Percentiles rank a stretch among this genome's conserved stretches.
phyloP scores from a whole-genome alignment of 306 rosid genomes.

The Prunus armeniaca region DNA sequence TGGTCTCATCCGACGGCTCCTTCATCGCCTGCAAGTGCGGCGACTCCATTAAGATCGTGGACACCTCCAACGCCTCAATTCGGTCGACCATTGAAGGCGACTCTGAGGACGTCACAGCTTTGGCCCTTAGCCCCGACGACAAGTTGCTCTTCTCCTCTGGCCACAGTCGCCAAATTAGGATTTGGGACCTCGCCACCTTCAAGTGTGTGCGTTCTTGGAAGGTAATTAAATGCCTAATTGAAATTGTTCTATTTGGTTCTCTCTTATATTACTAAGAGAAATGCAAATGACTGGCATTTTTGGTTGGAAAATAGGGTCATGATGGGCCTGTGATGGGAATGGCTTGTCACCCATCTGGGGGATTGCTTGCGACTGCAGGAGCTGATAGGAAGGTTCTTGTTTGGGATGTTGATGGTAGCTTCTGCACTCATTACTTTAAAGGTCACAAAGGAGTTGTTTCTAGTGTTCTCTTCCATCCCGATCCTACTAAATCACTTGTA shows the following conservation, averaged over 20 bases:
- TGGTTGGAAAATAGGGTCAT: slow-evolving; percentile 58
- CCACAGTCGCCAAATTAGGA: slow-evolving; percentile 81
- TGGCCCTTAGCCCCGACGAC: slow-evolving; percentile 68
- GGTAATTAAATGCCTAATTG: slow-evolving; percentile 40
- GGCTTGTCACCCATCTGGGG: slow-evolving; percentile 85
- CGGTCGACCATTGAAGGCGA: slow-evolving; percentile 68
- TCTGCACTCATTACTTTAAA: slow-evolving; percentile 84
- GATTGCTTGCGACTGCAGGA: slow-evolving; percentile 89
- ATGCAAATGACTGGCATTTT: neutral
- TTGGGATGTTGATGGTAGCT: slow-evolving; percentile 95
- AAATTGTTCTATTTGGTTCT: neutral
- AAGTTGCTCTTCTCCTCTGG: slow-evolving; percentile 66
- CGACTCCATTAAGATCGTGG: slow-evolving; percentile 75
- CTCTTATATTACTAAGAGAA: neutral
- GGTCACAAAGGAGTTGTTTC: slow-evolving; percentile 90
- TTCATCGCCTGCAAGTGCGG: slow-evolving; percentile 74
- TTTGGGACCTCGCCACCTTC: slow-evolving; percentile 76
- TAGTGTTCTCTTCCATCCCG: slow-evolving; percentile 71
- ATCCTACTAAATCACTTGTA: slow-evolving; percentile 66
- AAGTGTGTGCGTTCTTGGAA: slow-evolving; percentile 88
- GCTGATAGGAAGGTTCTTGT: slow-evolving; percentile 89
- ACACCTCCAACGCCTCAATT: slow-evolving; percentile 62
- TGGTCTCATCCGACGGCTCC: slow-evolving; percentile 72
- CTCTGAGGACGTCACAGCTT: slow-evolving; percentile 69
- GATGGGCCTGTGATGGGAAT: slow-evolving; percentile 96